Conservation (phyloP, 2,329 filamentous ascomycete genomes). For the Oidium heveae region DNA sequence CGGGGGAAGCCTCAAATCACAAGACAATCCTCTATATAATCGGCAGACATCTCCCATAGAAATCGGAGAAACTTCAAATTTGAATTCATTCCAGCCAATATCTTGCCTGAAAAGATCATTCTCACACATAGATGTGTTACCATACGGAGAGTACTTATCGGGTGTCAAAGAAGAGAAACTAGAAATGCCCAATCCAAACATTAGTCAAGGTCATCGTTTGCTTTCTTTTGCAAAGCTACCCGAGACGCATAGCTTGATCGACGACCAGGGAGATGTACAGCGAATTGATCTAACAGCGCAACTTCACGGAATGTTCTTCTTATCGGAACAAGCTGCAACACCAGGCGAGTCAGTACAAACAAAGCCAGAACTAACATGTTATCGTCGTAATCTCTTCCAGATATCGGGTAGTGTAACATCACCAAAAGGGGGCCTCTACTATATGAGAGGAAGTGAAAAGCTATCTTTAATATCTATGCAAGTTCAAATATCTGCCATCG, state of each 20-base stretch:
- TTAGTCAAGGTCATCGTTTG: conserved; percentile 14
- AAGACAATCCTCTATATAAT: background rate
- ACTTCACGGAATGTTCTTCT: conserved; percentile 72
- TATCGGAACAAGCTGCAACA: conserved; percentile 32
- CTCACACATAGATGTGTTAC: conserved; percentile 8
- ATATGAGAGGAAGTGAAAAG: conserved; percentile 66
- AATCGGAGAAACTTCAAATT: background rate
- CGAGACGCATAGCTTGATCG: conserved; percentile 22
- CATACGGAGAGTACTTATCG: conserved; percentile 11
- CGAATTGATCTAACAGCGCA: conserved; percentile 34
- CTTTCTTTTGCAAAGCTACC: conserved; percentile 12
- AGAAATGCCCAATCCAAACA: conserved; percentile 11
- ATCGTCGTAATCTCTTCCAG: conserved; percentile 85
- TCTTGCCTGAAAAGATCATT: conserved; percentile 9
- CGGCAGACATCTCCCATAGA: background rate
- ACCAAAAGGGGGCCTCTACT: conserved; percentile 50
- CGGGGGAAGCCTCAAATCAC: background rate
- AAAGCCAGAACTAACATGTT: conserved; percentile 77
- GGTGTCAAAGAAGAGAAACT: conserved; percentile 12
- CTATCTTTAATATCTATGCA: conserved; percentile 65
- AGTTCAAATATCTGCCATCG: conserved; percentile 71
- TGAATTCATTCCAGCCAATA: background rate
- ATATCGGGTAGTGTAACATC: conserved; percentile 75
- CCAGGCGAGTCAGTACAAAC: conserved; percentile 24
- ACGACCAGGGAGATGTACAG: conserved; percentile 22